Evolutionary conservation across 2,329 filamentous ascomycete species (phyloP).

Genomic region (Aspergillus sp.): DNA sequence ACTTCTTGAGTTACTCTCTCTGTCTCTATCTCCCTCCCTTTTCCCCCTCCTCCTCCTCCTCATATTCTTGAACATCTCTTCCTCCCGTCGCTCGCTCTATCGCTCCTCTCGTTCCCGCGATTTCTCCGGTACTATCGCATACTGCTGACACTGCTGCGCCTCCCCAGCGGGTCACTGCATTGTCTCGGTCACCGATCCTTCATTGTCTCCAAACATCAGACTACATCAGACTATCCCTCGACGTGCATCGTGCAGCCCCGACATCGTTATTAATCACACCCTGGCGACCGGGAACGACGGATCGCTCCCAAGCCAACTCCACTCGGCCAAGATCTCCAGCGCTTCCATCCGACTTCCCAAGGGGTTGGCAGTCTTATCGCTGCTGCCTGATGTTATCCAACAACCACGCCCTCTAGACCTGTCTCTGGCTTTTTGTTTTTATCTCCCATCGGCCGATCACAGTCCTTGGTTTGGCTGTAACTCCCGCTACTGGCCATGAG

Average conservation of each 20-base stretch:
- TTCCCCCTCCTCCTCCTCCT: not conserved
- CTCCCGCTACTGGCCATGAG: conserved; percentile 23
- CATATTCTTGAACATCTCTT: conserved; percentile 1
- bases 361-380: conserved; percentile 7
- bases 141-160: too few species aligned
- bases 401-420: not conserved
- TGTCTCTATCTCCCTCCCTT: not conserved
- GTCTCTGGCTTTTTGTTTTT: conserved; percentile 7
- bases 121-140: too few species aligned
- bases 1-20: not conserved
- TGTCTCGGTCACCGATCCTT: too few species aligned
- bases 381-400: conserved; percentile 18
- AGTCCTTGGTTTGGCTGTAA: conserved; percentile 6
- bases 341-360: not conserved
- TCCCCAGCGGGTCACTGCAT: too few species aligned
- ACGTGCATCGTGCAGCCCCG: too few species aligned
- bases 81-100: conserved; percentile 13
- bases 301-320: not conserved
- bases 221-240: too few species aligned
- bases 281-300: not conserved
- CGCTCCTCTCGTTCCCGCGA: not conserved
- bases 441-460: conserved; percentile 8
- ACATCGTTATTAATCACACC: not conserved
- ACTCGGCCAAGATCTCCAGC: conserved; percentile 5
- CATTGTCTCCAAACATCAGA: too few species aligned